Conservation (phyloP, 306 rosid genomes). For the apple (Malus domestica) region DNA sequence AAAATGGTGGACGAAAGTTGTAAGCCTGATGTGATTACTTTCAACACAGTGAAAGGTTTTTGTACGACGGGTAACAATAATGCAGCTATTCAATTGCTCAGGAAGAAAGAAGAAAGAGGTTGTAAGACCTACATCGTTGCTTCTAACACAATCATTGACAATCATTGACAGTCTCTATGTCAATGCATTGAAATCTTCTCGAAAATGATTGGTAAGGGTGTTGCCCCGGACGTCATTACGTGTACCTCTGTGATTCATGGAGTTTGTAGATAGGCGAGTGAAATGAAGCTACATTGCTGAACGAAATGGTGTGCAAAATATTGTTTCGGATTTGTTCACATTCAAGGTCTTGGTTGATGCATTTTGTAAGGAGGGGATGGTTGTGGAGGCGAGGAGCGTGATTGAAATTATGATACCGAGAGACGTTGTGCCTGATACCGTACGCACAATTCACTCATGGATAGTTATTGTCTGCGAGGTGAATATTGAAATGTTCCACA, state of each 20-base stretch:
- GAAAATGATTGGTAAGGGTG: slow-evolving; percentile 15
- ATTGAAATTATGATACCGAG: not conserved
- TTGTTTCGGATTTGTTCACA: no score
- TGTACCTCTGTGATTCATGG: no score
- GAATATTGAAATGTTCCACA: not conserved
- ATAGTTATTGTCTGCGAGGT: not conserved
- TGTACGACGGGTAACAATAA: slow-evolving; percentile 19
- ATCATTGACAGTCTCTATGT: slow-evolving; percentile 13
- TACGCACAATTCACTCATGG: not conserved
- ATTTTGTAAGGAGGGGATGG: not conserved
- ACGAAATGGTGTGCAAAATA: no score
- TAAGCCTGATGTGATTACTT: slow-evolving; percentile 11
- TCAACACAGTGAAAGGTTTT: slow-evolving; percentile 12
- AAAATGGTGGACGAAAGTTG: slow-evolving; percentile 4
- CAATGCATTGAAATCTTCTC: not conserved
- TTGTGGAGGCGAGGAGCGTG: not conserved
- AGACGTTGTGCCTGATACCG: not conserved
- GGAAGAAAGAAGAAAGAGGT: slow-evolving; percentile 14
- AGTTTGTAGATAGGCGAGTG: no score
- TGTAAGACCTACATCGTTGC: slow-evolving; percentile 2
- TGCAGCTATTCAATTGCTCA: slow-evolving; percentile 5
- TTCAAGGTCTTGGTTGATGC: no score
- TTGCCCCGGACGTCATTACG: not conserved
- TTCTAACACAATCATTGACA: slow-evolving; percentile 19
- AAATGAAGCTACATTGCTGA: no score